Evolutionary conservation across 495 filamentous ascomycete species (phyloP).

Genomic region (Penicillium soppii): DNA sequence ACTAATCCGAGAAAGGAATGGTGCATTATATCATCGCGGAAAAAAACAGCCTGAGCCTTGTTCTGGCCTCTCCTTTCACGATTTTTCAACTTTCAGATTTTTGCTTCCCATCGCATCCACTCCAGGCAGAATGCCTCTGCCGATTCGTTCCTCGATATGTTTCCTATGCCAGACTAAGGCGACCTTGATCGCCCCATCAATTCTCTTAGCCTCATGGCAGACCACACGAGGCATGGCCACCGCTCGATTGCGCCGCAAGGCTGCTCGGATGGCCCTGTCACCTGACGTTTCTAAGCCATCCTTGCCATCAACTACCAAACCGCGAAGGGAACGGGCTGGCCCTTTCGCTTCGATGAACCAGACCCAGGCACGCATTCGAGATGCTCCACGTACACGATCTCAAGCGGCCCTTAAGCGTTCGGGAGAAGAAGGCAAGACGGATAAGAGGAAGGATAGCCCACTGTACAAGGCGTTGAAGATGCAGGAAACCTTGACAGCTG

Average conservation of each 20-base stretch:
- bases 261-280: slow-evolving; percentile 80
- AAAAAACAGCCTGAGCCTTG: slow-evolving; percentile 16
- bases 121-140: slow-evolving; percentile 35
- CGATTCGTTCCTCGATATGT: slow-evolving; percentile 35
- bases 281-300: slow-evolving; percentile 60
- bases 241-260: slow-evolving; percentile 40
- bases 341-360: slow-evolving; percentile 82
- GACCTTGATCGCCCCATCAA: slow-evolving; percentile 10
- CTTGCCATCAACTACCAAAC: slow-evolving; percentile 43
- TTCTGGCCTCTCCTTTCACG: slow-evolving; percentile 22
- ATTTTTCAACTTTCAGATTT: not conserved
- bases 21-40: slow-evolving; percentile 9
- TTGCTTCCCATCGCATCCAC: slow-evolving; percentile 7
- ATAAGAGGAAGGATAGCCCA: slow-evolving; percentile 47
- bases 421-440: slow-evolving; percentile 29
- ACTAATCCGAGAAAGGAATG: slow-evolving; percentile 26
- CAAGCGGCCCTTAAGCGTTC: slow-evolving; percentile 40
- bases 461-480: slow-evolving; percentile 89
- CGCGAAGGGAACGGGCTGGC: slow-evolving; percentile 45
- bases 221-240: slow-evolving; percentile 41
- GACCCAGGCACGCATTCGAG: slow-evolving; percentile 61
- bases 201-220: slow-evolving; percentile 31
- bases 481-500: slow-evolving; percentile 72
- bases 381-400: slow-evolving; percentile 34
- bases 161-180: slow-evolving; percentile 39